phyloP scores from a whole-genome alignment of 768 basidiomycete species.

The Lyophyllum shimeji region DNA sequence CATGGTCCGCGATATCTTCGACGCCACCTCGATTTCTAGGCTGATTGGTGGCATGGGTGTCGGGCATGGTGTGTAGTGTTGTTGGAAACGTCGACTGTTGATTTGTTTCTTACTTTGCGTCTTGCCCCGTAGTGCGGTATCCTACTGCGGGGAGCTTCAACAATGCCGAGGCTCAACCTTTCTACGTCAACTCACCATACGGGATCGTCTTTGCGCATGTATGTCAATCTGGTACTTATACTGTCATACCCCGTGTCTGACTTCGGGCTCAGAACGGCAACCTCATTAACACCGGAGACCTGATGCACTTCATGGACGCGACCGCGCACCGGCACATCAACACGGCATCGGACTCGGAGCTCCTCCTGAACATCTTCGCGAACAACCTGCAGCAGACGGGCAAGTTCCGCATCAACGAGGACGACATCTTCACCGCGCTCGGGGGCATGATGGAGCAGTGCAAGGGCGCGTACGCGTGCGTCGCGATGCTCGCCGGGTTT shows the following conservation, averaged over 20 bases:
- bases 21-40: constrained; percentile 69
- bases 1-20: constrained; percentile 98
- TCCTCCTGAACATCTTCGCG: constrained; percentile 96
- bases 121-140: constrained; percentile 72
- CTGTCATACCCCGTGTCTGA: neutral
- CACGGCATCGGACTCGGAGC: constrained; percentile 96
- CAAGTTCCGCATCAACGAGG: constrained; percentile 99
- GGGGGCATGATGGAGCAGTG: constrained; percentile 85
- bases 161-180: constrained; percentile 96
- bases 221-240: constrained; percentile 25
- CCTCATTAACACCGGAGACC: constrained; percentile 84
- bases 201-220: constrained; percentile 98
- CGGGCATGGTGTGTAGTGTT: constrained; percentile 74
- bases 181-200: constrained; percentile 99
- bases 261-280: constrained; percentile 81
- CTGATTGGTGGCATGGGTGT: constrained; percentile 95
- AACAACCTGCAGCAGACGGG: constrained; percentile 97
- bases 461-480: constrained; percentile 94
- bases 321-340: constrained; percentile 98
- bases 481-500: constrained; percentile 99
- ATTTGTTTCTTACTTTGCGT: constrained; percentile 4
- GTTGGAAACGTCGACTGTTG: constrained; percentile 18
- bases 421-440: constrained; percentile 96
- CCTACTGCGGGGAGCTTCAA: constrained; percentile 98
- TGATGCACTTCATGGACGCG: constrained; percentile 94